Base-by-base conservation (phyloP, 2,329 filamentous ascomycete species). In the Pseudodiploospora longispora region DNA sequence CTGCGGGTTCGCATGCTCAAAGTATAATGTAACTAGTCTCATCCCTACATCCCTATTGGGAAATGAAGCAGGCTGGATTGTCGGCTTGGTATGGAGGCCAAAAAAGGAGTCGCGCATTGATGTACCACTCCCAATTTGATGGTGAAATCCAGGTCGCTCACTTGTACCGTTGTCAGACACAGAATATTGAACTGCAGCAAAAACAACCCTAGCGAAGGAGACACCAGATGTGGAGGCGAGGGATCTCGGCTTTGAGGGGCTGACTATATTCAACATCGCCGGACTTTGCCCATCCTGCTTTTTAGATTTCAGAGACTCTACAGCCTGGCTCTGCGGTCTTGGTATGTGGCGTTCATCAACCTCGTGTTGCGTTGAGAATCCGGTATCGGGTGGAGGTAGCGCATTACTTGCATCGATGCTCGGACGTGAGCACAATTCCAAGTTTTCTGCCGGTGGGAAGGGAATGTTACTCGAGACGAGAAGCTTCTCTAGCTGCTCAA, bases 21-120 rank as follows among this genome's bases (percentile, higher is more conserved):
- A 97, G 63, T 96, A 97, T 33, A 96, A 75, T 43, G 82, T 78
- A 33, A 87, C 82, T 12, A 97, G 74, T 47, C 80, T 78, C 43
- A 77, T 66, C 1, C 82, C 91, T 3, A 95, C 71, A 30, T 85
- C 79, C 50, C 78, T 80, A 50, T 86, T 80, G 0, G 93, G 93
- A 55, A 97, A 96, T 1, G 81, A 75, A 1, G 90, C 90, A 37
- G 86, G 85, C 49, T 86, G 82, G 59, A 96, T 93, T 10, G 82
- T 88, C 2, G 90, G 88, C 55, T 85, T 90, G 3, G 87, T 94
- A 55, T 96, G 89, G 37, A 97, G 70, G n/a, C 91, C 91, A 59
- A 97, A 97, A 71, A 96, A 96, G 0, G 89, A 95, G 64, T 97
- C 91, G 47, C 90, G 79, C 84, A 95, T 93, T 9, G 86, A 88